Percentiles rank a stretch among this genome's conserved stretches.
These are phyloP conservation scores for Lithospermum erythrorhizon DNA, from an alignment of 257 asterid species.

Conservation along the genomic window DNA sequence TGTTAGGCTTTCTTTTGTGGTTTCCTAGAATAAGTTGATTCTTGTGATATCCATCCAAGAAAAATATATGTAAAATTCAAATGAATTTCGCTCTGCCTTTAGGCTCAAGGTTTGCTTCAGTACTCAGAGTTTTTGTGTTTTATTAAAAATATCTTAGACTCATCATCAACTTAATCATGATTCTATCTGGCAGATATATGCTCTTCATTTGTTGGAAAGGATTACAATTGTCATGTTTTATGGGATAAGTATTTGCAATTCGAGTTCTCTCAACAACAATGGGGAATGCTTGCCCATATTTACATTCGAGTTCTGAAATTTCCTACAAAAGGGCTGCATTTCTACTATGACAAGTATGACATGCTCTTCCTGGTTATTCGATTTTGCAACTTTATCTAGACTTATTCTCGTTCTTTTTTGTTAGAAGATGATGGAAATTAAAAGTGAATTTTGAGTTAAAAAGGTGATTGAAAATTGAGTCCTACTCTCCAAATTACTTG, in stretches of 20 bases:
- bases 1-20: background rate
- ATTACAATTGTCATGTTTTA: constrained; percentile 61
- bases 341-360: constrained; percentile 69
- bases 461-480: too few species aligned
- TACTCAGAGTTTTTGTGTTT: too few species aligned
- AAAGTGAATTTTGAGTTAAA: too few species aligned
- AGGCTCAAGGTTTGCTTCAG: too few species aligned
- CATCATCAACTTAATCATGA: background rate
- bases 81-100: too few species aligned
- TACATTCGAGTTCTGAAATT: constrained; percentile 65
- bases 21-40: constrained; percentile 4
- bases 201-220: constrained; percentile 62
- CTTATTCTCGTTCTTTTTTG: background rate
- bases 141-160: background rate
- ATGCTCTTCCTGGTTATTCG: constrained; percentile 1
- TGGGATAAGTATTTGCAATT: constrained; percentile 85
- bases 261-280: constrained; percentile 59
- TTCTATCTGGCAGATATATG: constrained; percentile 46
- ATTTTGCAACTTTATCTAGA: background rate
- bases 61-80: too few species aligned
- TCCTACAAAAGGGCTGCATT: constrained; percentile 65
- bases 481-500: too few species aligned
- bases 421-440: too few species aligned
- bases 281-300: constrained; percentile 67
- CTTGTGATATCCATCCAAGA: too few species aligned